Percentiles rank a stretch among this genome's conserved stretches.
phyloP scores from a whole-genome alignment of 768 basidiomycete species.

The Clitopilus hobsonii region DNA sequence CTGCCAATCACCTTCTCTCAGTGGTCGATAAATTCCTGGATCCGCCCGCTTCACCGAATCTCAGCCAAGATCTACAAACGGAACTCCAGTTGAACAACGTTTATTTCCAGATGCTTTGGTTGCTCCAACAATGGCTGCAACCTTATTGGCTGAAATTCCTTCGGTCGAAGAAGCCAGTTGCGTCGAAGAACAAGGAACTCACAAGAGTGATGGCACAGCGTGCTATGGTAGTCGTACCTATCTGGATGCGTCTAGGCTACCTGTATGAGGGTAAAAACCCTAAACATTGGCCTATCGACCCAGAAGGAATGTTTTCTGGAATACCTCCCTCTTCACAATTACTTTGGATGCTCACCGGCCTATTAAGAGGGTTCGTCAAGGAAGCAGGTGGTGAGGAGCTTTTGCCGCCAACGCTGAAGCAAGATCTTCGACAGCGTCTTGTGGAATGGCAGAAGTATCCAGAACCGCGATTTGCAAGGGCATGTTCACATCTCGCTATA shows the following conservation, averaged over 20 bases:
- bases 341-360: background rate
- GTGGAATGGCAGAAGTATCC: background rate
- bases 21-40: background rate
- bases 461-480: background rate
- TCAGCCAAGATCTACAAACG: background rate
- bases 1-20: background rate
- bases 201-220: background rate
- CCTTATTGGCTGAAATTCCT: background rate
- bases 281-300: background rate
- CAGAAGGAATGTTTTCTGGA: background rate
- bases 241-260: background rate
- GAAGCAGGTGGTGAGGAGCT: background rate
- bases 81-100: background rate
- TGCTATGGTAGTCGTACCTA: background rate
- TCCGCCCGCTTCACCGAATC: background rate
- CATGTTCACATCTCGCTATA: background rate
- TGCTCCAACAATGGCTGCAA: background rate
- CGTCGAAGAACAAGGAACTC: background rate
- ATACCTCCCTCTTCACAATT: background rate
- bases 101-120: background rate
- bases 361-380: background rate
- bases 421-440: background rate
- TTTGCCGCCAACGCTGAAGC: background rate
- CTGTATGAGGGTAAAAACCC: background rate
- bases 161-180: background rate